Conservation (phyloP, 208 protist genomes). For the Wallacemonas sp. region DNA sequence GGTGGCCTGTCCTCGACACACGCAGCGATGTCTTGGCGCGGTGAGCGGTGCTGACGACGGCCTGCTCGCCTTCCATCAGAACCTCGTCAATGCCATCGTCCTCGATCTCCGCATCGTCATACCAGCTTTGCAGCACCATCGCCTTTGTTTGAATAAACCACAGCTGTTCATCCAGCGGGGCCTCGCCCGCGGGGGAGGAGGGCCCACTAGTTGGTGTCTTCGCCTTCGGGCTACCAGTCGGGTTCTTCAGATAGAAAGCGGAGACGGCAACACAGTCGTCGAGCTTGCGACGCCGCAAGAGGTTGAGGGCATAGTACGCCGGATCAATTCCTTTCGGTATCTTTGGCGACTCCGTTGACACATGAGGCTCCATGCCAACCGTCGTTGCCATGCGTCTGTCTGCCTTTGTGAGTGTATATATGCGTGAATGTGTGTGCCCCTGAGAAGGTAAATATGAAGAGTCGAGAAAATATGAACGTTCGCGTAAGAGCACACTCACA, state of each 20-base stretch:
- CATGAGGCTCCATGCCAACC: neutral
- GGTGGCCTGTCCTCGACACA: slow-evolving; percentile 30
- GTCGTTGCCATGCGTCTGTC: neutral
- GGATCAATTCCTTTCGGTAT: slow-evolving; percentile 87
- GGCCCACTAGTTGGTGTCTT: neutral
- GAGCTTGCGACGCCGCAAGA: slow-evolving; percentile 82
- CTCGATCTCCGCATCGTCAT: slow-evolving; percentile 95
- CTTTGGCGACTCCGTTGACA: slow-evolving; percentile 10
- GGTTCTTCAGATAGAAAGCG: slow-evolving; percentile 61
- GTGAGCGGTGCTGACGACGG: slow-evolving; percentile 77
- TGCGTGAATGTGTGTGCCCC: too few species aligned
- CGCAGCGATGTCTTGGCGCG: slow-evolving; percentile 87
- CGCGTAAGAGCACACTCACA: too few species aligned
- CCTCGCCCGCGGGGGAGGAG: neutral
- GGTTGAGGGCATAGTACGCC: slow-evolving; percentile 85
- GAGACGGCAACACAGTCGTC: slow-evolving; percentile 83
- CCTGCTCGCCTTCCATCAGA: slow-evolving; percentile 91
- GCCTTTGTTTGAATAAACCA: slow-evolving; percentile 94
- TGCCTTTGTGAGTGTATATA: too few species aligned
- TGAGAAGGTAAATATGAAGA: neutral
- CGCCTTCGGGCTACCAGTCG: neutral
- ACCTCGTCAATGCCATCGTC: slow-evolving; percentile 94
- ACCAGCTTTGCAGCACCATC: slow-evolving; percentile 91
- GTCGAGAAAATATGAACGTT: slow-evolving; percentile 2
- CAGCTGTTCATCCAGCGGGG: slow-evolving; percentile 58